Evolutionary conservation across 768 basidiomycete genomes (phyloP).

Genomic region (Russula virescens): DNA sequence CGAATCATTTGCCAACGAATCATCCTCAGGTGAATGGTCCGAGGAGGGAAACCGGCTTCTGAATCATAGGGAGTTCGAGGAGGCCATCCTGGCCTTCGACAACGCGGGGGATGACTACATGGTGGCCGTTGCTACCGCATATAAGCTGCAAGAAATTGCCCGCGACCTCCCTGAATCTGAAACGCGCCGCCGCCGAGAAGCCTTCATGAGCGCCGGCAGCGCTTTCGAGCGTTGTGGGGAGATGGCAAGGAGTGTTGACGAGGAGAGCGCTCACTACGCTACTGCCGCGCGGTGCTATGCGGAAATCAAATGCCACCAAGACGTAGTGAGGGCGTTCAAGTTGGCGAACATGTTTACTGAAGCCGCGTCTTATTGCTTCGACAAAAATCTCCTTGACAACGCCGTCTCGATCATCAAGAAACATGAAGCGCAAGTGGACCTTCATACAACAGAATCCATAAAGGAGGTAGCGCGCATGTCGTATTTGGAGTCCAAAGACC

Average conservation of each 20-base stretch:
- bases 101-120: slow-evolving; percentile 8
- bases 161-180: background rate
- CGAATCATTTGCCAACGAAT: slow-evolving; percentile 4
- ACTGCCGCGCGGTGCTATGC: slow-evolving; percentile 14
- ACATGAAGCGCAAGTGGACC: background rate
- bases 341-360: slow-evolving; percentile 10
- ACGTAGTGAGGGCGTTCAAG: slow-evolving; percentile 5
- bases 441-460: slow-evolving; percentile 15
- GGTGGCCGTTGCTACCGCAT: slow-evolving; percentile 3
- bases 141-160: slow-evolving; percentile 6
- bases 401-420: slow-evolving; percentile 11
- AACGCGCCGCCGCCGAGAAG: slow-evolving; percentile 1
- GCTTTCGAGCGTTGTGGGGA: slow-evolving; percentile 4
- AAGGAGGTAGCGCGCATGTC: slow-evolving; percentile 7
- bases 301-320: slow-evolving; percentile 1
- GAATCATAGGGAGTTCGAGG: slow-evolving; percentile 6
- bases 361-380: slow-evolving; percentile 18
- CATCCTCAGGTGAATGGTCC: slow-evolving; percentile 9
- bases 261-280: background rate
- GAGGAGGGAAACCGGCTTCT: slow-evolving; percentile 10
- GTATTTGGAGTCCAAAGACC: slow-evolving; percentile 4
- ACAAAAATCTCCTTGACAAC: slow-evolving; percentile 9
- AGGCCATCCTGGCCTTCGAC: slow-evolving; percentile 12
- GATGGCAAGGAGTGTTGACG: background rate
- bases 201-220: background rate